phyloP scores from a whole-genome alignment of 1,284 basidiomycete genomes.

The Trichosporon inkin region DNA sequence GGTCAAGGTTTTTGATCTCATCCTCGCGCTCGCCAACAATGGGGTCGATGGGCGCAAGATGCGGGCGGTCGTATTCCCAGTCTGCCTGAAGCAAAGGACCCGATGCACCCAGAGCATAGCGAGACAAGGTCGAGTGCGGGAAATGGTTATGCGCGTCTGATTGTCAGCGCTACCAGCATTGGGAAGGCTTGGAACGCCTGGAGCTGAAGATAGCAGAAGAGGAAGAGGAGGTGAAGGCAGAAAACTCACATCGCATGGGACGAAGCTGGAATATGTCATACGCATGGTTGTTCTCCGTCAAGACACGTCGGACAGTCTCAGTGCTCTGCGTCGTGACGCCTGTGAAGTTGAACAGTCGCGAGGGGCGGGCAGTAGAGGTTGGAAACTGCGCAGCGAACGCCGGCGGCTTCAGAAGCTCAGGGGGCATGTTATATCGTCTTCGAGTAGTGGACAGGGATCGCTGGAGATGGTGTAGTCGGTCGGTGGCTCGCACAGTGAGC shows the following conservation, averaged over 20 bases:
- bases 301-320: constrained; percentile 52
- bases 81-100: constrained; percentile 55
- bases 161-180: neutral
- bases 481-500: neutral
- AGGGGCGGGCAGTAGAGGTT: constrained; percentile 33
- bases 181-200: neutral
- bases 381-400: constrained; percentile 27
- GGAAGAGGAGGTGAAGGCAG: neutral
- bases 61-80: constrained; percentile 30
- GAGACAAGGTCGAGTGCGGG: constrained; percentile 54
- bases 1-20: constrained; percentile 23
- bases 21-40: constrained; percentile 42
- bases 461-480: neutral
- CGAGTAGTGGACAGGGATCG: neutral
- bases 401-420: constrained; percentile 9
- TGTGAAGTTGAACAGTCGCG: constrained; percentile 46
- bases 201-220: too few relatives aligned
- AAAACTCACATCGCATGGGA: constrained; percentile 30
- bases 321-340: constrained; percentile 57
- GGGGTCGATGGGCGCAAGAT: constrained; percentile 54
- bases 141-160: constrained; percentile 61
- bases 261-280: constrained; percentile 58
- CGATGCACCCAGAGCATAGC: constrained; percentile 62
- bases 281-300: constrained; percentile 57
- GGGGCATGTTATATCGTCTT: neutral